Evolutionary conservation across 169 alveolate genomes (phyloP).

Genomic region (Plasmodium relictum): DNA sequence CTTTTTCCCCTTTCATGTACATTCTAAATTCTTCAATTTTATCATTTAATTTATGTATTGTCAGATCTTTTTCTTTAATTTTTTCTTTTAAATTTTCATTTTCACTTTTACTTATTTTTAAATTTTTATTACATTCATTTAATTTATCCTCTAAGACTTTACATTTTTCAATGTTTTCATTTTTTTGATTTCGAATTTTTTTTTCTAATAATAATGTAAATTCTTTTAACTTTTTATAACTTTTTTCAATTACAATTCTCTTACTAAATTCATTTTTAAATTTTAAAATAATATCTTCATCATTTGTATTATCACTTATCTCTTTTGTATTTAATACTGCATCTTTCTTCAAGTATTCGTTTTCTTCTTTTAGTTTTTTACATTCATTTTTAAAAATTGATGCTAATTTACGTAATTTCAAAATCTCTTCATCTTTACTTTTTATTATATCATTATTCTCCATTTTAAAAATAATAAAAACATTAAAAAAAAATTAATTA

Average conservation of each 20-base stretch:
- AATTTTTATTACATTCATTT: slow-evolving; percentile 16
- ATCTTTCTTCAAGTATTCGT: slow-evolving; percentile 21
- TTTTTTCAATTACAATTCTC: slow-evolving; percentile 41
- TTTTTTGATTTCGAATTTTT: slow-evolving; percentile 24
- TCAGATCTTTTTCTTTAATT: slow-evolving; percentile 32
- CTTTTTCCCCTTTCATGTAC: slow-evolving; percentile 30
- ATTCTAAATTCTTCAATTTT: slow-evolving; percentile 43
- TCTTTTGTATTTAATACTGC: background rate
- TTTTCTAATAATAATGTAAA: slow-evolving; percentile 64
- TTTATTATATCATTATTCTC: no score
- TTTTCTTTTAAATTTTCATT: slow-evolving; percentile 22
- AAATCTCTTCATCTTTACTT: slow-evolving; percentile 58
- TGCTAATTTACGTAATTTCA: slow-evolving; percentile 47
- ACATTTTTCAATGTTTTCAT: slow-evolving; percentile 21
- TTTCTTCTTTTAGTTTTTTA: slow-evolving; percentile 74
- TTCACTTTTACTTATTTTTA: slow-evolving; percentile 16
- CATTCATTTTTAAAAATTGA: slow-evolving; percentile 63
- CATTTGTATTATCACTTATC: background rate
- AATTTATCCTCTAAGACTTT: slow-evolving; percentile 36
- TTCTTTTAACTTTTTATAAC: slow-evolving; percentile 55
- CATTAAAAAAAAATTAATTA: no score
- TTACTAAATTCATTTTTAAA: slow-evolving; percentile 28
- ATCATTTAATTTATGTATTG: slow-evolving; percentile 16
- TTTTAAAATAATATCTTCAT: background rate
- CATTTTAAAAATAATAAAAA: no score